Evolutionary conservation across 2,329 filamentous ascomycete genomes (phyloP), one percentile per base, ranked within the genome.

Genomic region (Aureobasidium mangrovei): DNA sequence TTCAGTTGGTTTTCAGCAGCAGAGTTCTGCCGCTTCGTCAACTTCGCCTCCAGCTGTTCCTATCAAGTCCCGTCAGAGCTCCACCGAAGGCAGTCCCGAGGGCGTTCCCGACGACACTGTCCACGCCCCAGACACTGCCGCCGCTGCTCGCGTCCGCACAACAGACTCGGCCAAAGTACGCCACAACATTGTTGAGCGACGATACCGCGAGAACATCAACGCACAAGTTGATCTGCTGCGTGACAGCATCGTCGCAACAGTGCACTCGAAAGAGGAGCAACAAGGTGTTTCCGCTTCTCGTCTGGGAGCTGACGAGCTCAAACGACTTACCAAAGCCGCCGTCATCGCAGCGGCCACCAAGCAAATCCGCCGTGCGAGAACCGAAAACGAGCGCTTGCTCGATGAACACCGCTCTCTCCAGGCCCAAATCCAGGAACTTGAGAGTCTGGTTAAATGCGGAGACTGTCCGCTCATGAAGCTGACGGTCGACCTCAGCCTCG

Each of bases 181-280:
- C 1, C 72, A 74, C 63, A 74, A 73, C 51, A 70, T 74, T 57
- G 71, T 74, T 52, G 72, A 74, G 58, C 69, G 71, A 44, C 70
- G 73, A 54, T 74, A 74, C 60, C 71, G 72, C 51, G 71, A 74
- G 49, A 73, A 71, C 3, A 66, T 74, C 46, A 74, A 74, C 62
- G 70, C 70, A 1, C 71, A 73, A 56, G 68, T 74, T 44, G 72
- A 74, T 12, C 69, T 69, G 0, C 64, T 74, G 6, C 66, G 67
- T 57, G 57, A 64, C 56, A 56, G 63, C 57, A 54, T 54, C 6
- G 53, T 54, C 26, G 53, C 53, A 3, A 54, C 53, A 2, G n/a
- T 72, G 63, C 57, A 68, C 45, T 62, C 64, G 10, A 65, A 69
- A 1, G 72, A 74, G 48, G 71, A 74, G 31, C 72, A 74, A 54